Evolutionary conservation across 2,329 filamentous ascomycete species (phyloP), one percentile per base, ranked within the genome.

Genomic region (Epicoccum nigrum): DNA sequence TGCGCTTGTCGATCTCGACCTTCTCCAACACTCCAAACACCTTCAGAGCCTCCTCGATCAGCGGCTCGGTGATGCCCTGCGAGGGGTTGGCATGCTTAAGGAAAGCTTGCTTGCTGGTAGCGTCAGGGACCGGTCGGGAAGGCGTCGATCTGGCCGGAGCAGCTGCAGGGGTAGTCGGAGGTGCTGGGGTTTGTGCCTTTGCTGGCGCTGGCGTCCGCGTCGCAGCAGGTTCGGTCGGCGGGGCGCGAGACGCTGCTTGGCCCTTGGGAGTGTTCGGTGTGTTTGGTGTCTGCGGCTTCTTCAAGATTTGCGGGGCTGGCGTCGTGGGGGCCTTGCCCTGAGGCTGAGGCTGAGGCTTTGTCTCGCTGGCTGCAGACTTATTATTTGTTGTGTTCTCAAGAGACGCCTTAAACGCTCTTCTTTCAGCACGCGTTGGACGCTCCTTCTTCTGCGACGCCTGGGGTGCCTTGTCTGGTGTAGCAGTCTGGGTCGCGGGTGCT

Each of bases 1-100:
- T 97, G 65, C 92, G 89, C 72, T 92, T 92, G 70, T 97, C 93
- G 45, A 97, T 93, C 64, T 97, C 93, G 15, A 96, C 90, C 59
- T 85, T 88, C 0, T 84, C 84, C 37, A 97, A 83, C 1, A 83
- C 73, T 1, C 93, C 93, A 62, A 91, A 96, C 0, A 77, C 74
- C 35, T 86, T 81, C 68, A 97, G 85, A 1, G 89, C 86, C 60
- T 88, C 83, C 63, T 88, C 86, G 1, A 97, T 83, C 0, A 92
- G 75, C 0, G 87, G 77, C 67, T 97, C 93, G 0, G 91, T 97
- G 38, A 97, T 89, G 12, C 93, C 93, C 69, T 97, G 93, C 0
- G 92, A 94, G 9, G 90, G 85, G 68, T 95, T 96, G 39, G 78
- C 78, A 55, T 81, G 78, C 56, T 81, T 81, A 47, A 81, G 70